Evolutionary conservation across 2,329 filamentous ascomycete genomes (phyloP).

Genomic region (Pestalotiopsis sp.): DNA sequence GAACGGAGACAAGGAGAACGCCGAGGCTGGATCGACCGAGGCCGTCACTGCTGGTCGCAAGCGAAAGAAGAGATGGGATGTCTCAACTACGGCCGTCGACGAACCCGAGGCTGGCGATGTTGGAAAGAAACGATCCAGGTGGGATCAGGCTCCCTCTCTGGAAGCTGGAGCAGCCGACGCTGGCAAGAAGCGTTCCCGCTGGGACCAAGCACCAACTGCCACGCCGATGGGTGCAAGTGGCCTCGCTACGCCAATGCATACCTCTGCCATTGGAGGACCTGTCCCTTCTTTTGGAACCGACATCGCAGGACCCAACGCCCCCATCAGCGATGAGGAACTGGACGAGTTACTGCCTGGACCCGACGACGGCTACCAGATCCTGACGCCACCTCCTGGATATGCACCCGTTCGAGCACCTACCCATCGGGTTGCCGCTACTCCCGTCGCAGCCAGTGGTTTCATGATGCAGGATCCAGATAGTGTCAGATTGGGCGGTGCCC

Average conservation of each 20-base stretch:
- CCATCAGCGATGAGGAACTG: slow-evolving; percentile 91
- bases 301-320: slow-evolving; percentile 75
- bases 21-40: slow-evolving; percentile 69
- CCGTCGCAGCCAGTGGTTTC: slow-evolving; percentile 81
- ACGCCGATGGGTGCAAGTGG: slow-evolving; percentile 75
- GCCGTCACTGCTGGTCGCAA: slow-evolving; percentile 66
- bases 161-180: slow-evolving; percentile 53
- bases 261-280: slow-evolving; percentile 60
- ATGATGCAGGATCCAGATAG: slow-evolving; percentile 97
- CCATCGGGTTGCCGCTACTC: slow-evolving; percentile 74
- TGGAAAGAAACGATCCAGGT: slow-evolving; percentile 76
- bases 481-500: slow-evolving; percentile 79
- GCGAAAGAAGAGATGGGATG: slow-evolving; percentile 96
- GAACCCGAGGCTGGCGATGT: slow-evolving; percentile 50
- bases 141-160: slow-evolving; percentile 78
- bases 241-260: slow-evolving; percentile 78
- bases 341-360: slow-evolving; percentile 88
- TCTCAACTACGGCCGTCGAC: slow-evolving; percentile 59
- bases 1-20: slow-evolving; percentile 73
- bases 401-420: slow-evolving; percentile 78
- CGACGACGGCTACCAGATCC: slow-evolving; percentile 87
- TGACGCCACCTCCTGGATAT: slow-evolving; percentile 90
- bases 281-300: slow-evolving; percentile 78
- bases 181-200: slow-evolving; percentile 79
- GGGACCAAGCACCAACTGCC: slow-evolving; percentile 86